Conservation (phyloP, 83 land plant genomes). For the Picea abies region DNA sequence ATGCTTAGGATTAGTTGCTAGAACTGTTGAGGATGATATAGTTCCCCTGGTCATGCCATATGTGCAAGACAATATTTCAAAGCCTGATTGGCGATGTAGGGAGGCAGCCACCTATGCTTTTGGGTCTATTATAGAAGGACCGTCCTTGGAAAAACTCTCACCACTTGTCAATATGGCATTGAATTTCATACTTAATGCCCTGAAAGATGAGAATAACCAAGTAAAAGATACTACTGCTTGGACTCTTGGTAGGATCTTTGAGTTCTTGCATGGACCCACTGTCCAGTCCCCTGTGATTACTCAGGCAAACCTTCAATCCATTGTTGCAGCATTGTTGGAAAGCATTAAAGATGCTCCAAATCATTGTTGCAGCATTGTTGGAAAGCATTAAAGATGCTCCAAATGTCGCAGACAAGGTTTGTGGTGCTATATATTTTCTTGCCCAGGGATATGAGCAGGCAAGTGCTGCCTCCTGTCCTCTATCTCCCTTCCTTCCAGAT, state of each 20-base stretch:
- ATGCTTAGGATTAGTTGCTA: constrained; percentile 53
- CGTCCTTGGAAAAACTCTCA: constrained; percentile 42
- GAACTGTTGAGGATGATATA: constrained; percentile 55
- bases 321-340: constrained; percentile 37
- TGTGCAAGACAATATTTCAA: constrained; percentile 46
- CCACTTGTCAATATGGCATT: constrained; percentile 50
- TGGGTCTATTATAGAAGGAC: constrained; percentile 67
- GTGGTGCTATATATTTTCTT: constrained; percentile 66
- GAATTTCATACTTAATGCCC: constrained; percentile 50
- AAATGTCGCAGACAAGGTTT: constrained; percentile 60
- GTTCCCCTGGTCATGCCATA: constrained; percentile 71
- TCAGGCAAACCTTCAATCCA: constrained; percentile 25
- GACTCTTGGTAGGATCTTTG: constrained; percentile 76
- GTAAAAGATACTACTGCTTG: constrained; percentile 75
- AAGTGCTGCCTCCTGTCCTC: constrained; percentile 19
- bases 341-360: constrained; percentile 47
- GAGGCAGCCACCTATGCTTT: constrained; percentile 72
- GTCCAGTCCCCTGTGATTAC: constrained; percentile 27
- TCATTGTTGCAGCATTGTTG: constrained; percentile 34
- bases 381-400: constrained; percentile 49
- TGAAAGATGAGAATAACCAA: constrained; percentile 53
- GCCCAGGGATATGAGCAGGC: constrained; percentile 58
- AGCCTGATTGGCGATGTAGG: constrained; percentile 48
- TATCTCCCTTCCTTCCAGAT: constrained; percentile 44
- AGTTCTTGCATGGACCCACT: constrained; percentile 49